phyloP scores from a whole-genome alignment of 2,329 filamentous ascomycete genomes.

The Colletotrichum liaoningense region DNA sequence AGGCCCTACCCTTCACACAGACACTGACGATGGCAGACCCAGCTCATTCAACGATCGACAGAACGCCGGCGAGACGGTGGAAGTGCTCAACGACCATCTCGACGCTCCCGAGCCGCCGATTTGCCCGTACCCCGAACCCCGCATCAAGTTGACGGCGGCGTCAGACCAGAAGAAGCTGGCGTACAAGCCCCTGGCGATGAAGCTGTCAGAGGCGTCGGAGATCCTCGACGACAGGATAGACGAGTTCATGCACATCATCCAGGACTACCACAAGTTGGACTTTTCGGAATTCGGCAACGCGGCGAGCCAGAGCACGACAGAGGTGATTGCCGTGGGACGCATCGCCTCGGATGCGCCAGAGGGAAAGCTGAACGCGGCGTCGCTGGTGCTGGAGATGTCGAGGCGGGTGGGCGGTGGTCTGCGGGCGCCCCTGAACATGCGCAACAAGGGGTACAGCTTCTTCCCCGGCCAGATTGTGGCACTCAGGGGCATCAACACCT shows the following conservation, averaged over 20 bases:
- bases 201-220: conserved; percentile 90
- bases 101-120: conserved; percentile 74
- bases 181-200: conserved; percentile 96
- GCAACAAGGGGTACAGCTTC: conserved; percentile 78
- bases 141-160: conserved; percentile 86
- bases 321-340: conserved; percentile 89
- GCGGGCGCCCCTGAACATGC: conserved; percentile 82
- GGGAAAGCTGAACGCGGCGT: conserved; percentile 86
- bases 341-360: conserved; percentile 91
- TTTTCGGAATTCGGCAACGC: conserved; percentile 89
- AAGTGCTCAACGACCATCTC: conserved; percentile 85
- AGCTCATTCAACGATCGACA: conserved; percentile 79
- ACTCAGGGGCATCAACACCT: conserved; percentile 85
- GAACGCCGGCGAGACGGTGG: conserved; percentile 84
- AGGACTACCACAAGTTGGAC: conserved; percentile 80
- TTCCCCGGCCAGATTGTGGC: conserved; percentile 97
- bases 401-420: conserved; percentile 84
- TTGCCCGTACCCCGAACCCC: conserved; percentile 77
- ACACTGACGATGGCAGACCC: conserved; percentile 49
- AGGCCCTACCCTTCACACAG: background rate
- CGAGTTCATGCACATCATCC: conserved; percentile 81
- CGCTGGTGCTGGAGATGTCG: conserved; percentile 89
- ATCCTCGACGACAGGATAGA: conserved; percentile 96
- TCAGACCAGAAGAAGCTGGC: conserved; percentile 91
- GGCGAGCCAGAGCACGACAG: conserved; percentile 83